Percentiles rank a stretch among this genome's conserved stretches.
These are phyloP conservation scores for Aspergillus egyptiacus DNA, from an alignment of 495 filamentous ascomycete species.

Conservation along the genomic window DNA sequence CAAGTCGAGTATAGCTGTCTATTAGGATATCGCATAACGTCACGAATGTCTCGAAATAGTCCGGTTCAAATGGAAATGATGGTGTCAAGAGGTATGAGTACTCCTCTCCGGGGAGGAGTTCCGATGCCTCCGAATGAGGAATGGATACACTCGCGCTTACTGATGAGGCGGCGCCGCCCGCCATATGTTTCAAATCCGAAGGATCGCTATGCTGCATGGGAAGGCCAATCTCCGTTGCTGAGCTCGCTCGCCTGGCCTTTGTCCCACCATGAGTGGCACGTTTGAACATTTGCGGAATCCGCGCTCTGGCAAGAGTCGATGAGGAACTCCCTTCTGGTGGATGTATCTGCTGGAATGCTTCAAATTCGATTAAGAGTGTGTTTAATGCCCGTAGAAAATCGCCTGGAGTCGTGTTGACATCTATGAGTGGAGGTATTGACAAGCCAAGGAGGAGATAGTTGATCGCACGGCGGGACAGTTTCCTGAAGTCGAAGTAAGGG, in stretches of 20 bases:
- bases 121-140: slow-evolving; percentile 46
- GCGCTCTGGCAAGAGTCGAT: slow-evolving; percentile 66
- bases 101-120: slow-evolving; percentile 62
- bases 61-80: slow-evolving; percentile 90
- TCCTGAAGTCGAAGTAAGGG: slow-evolving; percentile 77
- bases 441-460: slow-evolving; percentile 91
- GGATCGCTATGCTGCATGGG: slow-evolving; percentile 53
- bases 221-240: slow-evolving; percentile 58
- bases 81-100: slow-evolving; percentile 87
- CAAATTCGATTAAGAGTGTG: slow-evolving; percentile 83
- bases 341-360: slow-evolving; percentile 82
- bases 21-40: slow-evolving; percentile 94
- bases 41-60: slow-evolving; percentile 96
- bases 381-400: slow-evolving; percentile 88
- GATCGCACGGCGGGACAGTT: slow-evolving; percentile 77
- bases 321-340: slow-evolving; percentile 64
- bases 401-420: slow-evolving; percentile 68
- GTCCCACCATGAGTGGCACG: slow-evolving; percentile 53
- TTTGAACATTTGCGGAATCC: slow-evolving; percentile 87
- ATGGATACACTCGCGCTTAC: slow-evolving; percentile 39
- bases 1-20: slow-evolving; percentile 78
- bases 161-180: slow-evolving; percentile 35
- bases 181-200: slow-evolving; percentile 43
- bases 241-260: slow-evolving; percentile 69
- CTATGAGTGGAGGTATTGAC: slow-evolving; percentile 81